These are phyloP conservation scores for Exutisphaerella laricina DNA, from an alignment of 2,329 filamentous ascomycete species.

Conservation along the genomic window DNA sequence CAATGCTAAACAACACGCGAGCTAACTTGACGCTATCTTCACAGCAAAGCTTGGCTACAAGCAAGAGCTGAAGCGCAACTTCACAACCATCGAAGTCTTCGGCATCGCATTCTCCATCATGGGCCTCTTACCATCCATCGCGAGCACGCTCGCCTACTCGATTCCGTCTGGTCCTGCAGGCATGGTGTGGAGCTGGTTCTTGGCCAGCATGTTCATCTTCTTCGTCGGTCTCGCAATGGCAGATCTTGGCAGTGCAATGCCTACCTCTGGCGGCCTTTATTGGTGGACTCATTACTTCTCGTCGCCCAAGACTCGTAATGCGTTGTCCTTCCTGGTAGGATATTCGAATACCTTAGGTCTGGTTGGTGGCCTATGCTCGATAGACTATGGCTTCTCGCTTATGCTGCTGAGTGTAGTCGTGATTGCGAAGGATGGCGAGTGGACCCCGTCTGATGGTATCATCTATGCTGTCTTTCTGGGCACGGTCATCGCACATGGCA, in stretches of 20 bases:
- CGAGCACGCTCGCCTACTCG: conserved; percentile 54
- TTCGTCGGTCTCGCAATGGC: conserved; percentile 54
- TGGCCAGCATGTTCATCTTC: conserved; percentile 52
- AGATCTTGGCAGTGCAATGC: conserved; percentile 43
- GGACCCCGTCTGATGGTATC: conserved; percentile 51
- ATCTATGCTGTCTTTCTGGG: conserved; percentile 55
- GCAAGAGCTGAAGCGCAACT: conserved; percentile 57
- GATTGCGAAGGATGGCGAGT: conserved; percentile 52
- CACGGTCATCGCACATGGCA: conserved; percentile 50
- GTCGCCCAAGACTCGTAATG: conserved; percentile 50
- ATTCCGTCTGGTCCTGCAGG: conserved; percentile 55
- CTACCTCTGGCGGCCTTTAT: conserved; percentile 54
- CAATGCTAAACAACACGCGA: no score
- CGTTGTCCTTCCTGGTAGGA: conserved; percentile 55
- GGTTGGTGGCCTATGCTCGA: conserved; percentile 57
- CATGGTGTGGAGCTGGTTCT: conserved; percentile 58
- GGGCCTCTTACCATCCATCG: conserved; percentile 57
- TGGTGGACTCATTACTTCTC: conserved; percentile 57
- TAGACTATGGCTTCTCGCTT: conserved; percentile 54
- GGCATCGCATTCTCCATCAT: conserved; percentile 48
- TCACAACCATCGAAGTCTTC: conserved; percentile 58
- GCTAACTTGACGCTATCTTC: no score
- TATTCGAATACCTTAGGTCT: conserved; percentile 58
- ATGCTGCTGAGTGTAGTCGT: conserved; percentile 57
- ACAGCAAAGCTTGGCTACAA: conserved; percentile 44